Evolutionary conservation across 164 flowering plant species (phyloP).

Genomic region (Macadamia tetraphylla): DNA sequence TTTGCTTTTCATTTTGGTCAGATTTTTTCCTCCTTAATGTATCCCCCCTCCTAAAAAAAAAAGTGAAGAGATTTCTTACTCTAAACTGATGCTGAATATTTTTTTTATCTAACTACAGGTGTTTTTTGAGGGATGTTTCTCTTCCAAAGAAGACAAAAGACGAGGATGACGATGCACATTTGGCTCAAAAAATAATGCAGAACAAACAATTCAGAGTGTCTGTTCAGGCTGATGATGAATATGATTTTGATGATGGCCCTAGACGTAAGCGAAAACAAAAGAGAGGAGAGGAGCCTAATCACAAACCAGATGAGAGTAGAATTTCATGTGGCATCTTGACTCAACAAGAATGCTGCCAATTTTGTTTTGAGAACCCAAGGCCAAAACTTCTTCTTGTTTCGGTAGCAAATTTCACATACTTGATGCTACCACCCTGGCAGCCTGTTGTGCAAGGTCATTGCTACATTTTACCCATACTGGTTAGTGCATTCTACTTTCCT

Average conservation of each 20-base stretch:
- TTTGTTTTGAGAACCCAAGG: constrained; percentile 87
- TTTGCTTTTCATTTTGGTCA: neutral
- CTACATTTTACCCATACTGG: constrained; percentile 79
- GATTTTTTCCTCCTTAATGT: neutral
- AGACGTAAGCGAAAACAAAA: constrained; percentile 38
- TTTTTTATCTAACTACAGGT: constrained; percentile 22
- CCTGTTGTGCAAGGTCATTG: constrained; percentile 88
- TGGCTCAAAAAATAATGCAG: constrained; percentile 63
- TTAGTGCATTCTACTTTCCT: constrained; percentile 16
- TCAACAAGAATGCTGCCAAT: constrained; percentile 82
- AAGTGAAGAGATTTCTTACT: too few species aligned
- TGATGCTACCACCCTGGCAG: constrained; percentile 75
- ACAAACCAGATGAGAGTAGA: constrained; percentile 20
- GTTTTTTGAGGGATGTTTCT: constrained; percentile 26
- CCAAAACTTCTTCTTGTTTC: constrained; percentile 80
- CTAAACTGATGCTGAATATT: neutral
- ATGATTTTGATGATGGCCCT: constrained; percentile 76
- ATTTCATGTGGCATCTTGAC: constrained; percentile 51
- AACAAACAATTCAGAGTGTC: constrained; percentile 50
- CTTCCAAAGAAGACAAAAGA: constrained; percentile 45
- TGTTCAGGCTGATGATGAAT: constrained; percentile 84
- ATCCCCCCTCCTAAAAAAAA: neutral
- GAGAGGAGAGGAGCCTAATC: constrained; percentile 31
- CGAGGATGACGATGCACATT: constrained; percentile 63
- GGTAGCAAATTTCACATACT: constrained; percentile 76